Base-by-base conservation (phyloP, 176 grass and related monocot species). In the Raddia guianensis region DNA sequence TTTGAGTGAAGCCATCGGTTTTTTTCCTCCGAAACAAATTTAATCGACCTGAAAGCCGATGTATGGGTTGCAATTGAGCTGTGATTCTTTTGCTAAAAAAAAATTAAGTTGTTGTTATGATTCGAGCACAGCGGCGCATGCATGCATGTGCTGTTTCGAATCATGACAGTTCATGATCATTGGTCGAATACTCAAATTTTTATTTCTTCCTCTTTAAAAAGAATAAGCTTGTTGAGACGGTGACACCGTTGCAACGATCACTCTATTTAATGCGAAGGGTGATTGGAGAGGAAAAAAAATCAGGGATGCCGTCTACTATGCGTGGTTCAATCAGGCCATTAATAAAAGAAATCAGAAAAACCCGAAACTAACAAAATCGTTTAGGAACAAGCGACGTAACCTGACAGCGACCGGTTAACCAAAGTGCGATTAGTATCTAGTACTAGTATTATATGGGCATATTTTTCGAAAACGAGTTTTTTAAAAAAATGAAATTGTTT, bases 391-490 rank as follows among this genome's bases (percentile, higher is more conserved):
- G 69, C 57, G 66, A 73, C 77, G 77, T 76, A 51, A 34, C 0
- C 27, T 5, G 87, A 85, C 37, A 82, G 71, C 76, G 82, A 89
- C 87, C 9, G 21, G 12, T 4, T 53, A 71, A 89, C 82, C 49
- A 89, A 85, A 79, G 15, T n/a, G 3, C 75, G 53, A 72, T 12
- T 57, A 49, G 20, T 11, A 11, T 79, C 0, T 40, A 40, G 27
- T 27, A 27, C 27, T 40, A 40, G n/a, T 40, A 40, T 40, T 40
- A 40, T 40, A 40, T 1, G 27, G 1, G 27, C 4, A 3, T 40
- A 3, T 40, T 40, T 40, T 40, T 40, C 37, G 37, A 40, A 40
- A 40, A 40, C 37, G 37, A 40, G 37, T 40, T 40, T 40, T 40
- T 40, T 3, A 2, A 40, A 40, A 40, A 27, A 27, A 27, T 27